These are phyloP conservation scores for Pythium chondricola DNA, from an alignment of 352 stramenopile species.

Conservation along the genomic window DNA sequence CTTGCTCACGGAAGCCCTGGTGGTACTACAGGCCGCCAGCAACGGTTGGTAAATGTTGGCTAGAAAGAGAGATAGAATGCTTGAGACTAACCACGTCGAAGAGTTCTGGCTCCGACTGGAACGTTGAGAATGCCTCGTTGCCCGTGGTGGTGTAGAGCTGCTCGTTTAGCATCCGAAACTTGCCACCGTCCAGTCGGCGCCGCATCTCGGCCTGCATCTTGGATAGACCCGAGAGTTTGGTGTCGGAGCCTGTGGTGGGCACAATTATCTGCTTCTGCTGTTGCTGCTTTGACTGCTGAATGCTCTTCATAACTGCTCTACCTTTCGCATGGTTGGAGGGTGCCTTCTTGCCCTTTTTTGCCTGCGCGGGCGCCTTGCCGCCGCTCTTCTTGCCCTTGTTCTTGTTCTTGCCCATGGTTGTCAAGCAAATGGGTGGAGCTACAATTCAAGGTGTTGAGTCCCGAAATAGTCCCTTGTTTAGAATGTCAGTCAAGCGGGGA, in stretches of 20 bases:
- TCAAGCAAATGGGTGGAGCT: neutral
- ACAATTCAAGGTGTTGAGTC: too few relatives aligned
- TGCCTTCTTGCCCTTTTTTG: slow-evolving; percentile 21
- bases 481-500: too few relatives aligned
- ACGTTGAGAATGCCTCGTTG: slow-evolving; percentile 83
- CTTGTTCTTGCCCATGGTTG: slow-evolving; percentile 18
- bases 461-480: too few relatives aligned
- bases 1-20: slow-evolving; percentile 96
- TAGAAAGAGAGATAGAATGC: too few relatives aligned
- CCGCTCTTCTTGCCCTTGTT: slow-evolving; percentile 20
- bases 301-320: slow-evolving; percentile 9
- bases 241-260: neutral
- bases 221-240: slow-evolving; percentile 30
- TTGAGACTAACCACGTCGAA: slow-evolving; percentile 87
- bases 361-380: slow-evolving; percentile 9
- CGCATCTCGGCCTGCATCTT: slow-evolving; percentile 79
- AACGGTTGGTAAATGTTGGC: too few relatives aligned
- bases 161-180: slow-evolving; percentile 99
- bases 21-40: slow-evolving; percentile 96
- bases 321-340: neutral
- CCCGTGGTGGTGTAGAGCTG: slow-evolving; percentile 97
- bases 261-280: slow-evolving; percentile 18
- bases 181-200: slow-evolving; percentile 86
- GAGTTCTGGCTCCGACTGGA: slow-evolving; percentile 91
- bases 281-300: slow-evolving; percentile 10